These are phyloP conservation scores for Phaffomyces thermotolerans DNA, from an alignment of 805 yeast genomes.

Conservation along the genomic window DNA sequence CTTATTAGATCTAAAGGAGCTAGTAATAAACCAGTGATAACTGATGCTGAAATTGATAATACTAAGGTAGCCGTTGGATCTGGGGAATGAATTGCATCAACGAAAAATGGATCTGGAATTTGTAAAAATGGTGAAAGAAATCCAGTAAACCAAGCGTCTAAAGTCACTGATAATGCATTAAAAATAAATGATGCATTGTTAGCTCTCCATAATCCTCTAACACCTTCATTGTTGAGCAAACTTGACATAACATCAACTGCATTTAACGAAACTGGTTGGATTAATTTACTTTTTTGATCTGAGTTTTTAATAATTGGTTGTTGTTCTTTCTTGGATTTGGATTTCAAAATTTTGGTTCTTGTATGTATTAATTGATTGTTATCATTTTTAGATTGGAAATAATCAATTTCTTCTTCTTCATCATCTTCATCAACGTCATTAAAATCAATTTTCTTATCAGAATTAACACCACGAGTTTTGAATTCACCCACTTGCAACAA, in stretches of 20 bases:
- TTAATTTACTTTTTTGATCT: background rate
- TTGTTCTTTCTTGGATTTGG: background rate
- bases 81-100: slow-evolving; percentile 74
- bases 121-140: slow-evolving; percentile 72
- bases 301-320: background rate
- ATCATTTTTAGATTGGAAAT: slow-evolving; percentile 28
- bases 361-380: slow-evolving; percentile 11
- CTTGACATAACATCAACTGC: slow-evolving; percentile 61
- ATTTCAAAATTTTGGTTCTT: slow-evolving; percentile 15
- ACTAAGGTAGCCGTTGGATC: slow-evolving; percentile 64
- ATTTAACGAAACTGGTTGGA: slow-evolving; percentile 47
- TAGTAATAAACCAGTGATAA: slow-evolving; percentile 62
- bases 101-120: slow-evolving; percentile 83
- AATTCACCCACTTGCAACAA: slow-evolving; percentile 76
- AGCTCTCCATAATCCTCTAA: slow-evolving; percentile 64
- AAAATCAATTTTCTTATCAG: slow-evolving; percentile 2
- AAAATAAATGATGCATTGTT: slow-evolving; percentile 74
- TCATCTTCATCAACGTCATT: slow-evolving; percentile 30
- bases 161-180: slow-evolving; percentile 63
- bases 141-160: slow-evolving; percentile 91
- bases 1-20: slow-evolving; percentile 80
- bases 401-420: slow-evolving; percentile 38
- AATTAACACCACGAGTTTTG: slow-evolving; percentile 18
- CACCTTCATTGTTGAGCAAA: slow-evolving; percentile 62
- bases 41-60: slow-evolving; percentile 63